Percentiles rank a stretch among this genome's conserved stretches.
Conservation (phyloP, 495 filamentous ascomycete species). For the Aspergillus saccharolyticus region DNA sequence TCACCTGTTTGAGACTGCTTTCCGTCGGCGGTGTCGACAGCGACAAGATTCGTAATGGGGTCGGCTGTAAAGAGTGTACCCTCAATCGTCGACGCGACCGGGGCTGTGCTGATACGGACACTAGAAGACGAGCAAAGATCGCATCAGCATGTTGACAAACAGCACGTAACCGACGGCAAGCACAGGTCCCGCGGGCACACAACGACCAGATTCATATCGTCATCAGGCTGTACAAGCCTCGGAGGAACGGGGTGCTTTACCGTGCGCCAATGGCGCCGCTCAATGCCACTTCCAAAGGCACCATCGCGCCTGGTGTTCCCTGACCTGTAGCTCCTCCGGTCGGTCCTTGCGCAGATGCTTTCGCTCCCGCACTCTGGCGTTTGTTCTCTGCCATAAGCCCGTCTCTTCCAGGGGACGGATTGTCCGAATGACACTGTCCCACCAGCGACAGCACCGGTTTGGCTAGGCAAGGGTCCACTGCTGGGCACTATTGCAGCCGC, state of each 20-base stretch:
- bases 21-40: slow-evolving; percentile 49
- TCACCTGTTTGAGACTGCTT: slow-evolving; percentile 47
- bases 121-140: slow-evolving; percentile 28
- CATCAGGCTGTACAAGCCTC: neutral
- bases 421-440: neutral
- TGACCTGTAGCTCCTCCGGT: slow-evolving; percentile 23
- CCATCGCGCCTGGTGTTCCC: slow-evolving; percentile 38
- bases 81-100: slow-evolving; percentile 50
- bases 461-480: neutral
- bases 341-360: slow-evolving; percentile 28
- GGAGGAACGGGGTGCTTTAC: slow-evolving; percentile 26
- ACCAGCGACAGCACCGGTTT: neutral
- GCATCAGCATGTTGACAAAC: neutral
- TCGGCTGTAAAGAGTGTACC: slow-evolving; percentile 65
- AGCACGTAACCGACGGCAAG: neutral
- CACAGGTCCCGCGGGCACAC: neutral
- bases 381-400: slow-evolving; percentile 43
- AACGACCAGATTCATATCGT: neutral
- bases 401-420: neutral
- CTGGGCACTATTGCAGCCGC: neutral
- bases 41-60: slow-evolving; percentile 60
- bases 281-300: slow-evolving; percentile 44
- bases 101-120: slow-evolving; percentile 55
- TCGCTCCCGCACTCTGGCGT: slow-evolving; percentile 41
- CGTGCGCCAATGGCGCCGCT: slow-evolving; percentile 49